phyloP scores from a whole-genome alignment of 108 stramenopile genomes.

The Licmophora abbreviata region DNA sequence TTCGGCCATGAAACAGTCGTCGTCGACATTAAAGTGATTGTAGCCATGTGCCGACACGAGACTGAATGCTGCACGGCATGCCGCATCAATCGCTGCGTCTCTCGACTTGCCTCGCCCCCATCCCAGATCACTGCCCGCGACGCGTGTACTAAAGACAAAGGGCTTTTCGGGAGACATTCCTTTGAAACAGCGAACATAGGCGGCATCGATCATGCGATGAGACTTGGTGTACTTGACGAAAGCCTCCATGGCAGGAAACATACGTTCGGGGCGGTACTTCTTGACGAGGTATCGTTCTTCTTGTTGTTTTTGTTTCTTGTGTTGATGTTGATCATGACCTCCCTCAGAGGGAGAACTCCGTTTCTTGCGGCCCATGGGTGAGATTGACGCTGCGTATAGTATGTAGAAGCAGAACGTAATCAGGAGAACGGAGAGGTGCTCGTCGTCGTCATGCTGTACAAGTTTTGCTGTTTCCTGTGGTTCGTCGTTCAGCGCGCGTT shows the following conservation, averaged over 20 bases:
- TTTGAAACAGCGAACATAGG: conserved; percentile 53
- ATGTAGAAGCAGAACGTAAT: no score
- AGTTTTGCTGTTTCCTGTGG: no score
- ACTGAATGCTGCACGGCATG: conserved; percentile 74
- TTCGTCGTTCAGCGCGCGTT: no score
- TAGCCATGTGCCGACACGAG: conserved; percentile 81
- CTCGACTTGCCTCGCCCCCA: conserved; percentile 80
- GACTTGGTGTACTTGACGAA: conserved; percentile 79
- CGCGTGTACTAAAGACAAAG: conserved; percentile 62
- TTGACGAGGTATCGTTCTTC: conserved; percentile 65
- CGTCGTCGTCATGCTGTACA: no score
- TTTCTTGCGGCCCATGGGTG: no score
- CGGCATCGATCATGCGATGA: conserved; percentile 80
- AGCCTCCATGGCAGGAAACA: conserved; percentile 72
- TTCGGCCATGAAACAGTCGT: conserved; percentile 70
- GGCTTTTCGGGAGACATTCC: conserved; percentile 70
- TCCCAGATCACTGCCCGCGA: conserved; percentile 64
- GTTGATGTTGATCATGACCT: no score
- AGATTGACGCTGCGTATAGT: no score
- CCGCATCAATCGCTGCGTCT: conserved; percentile 72
- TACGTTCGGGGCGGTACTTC: conserved; percentile 71
- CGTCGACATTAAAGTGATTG: conserved; percentile 70
- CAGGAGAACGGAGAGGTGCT: no score
- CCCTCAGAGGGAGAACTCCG: no score
- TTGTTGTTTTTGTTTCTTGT: no score